Conservation (phyloP, 2,329 filamentous ascomycete species). For the Diaporthe vexans region DNA sequence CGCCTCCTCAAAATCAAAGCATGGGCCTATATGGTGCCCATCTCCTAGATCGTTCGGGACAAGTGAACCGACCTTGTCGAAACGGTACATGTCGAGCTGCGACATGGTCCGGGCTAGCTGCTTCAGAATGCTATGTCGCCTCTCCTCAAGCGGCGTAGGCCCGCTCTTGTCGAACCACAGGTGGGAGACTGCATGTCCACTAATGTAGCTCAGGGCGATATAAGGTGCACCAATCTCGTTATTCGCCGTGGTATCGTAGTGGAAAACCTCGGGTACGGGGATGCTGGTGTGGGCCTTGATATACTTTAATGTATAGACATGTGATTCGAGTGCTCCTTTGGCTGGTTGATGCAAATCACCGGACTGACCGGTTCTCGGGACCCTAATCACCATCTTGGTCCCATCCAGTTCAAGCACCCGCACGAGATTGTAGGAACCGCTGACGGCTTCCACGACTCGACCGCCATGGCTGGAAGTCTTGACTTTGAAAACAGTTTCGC, state of each 20-base stretch:
- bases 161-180: not conserved
- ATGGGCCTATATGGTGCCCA: not conserved
- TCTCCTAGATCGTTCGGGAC: not conserved
- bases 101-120: not conserved
- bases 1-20: not conserved
- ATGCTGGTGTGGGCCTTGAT: not conserved
- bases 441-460: not conserved
- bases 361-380: not conserved
- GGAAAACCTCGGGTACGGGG: not conserved
- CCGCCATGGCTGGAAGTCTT: not conserved
- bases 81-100: not conserved
- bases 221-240: conserved; percentile 9
- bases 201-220: not conserved
- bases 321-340: not conserved
- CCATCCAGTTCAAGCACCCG: not conserved
- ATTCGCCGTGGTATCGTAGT: not conserved
- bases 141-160: not conserved
- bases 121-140: not conserved
- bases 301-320: not conserved
- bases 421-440: not conserved
- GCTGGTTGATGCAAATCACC: not conserved
- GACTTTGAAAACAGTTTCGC: not conserved
- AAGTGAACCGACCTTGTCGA: not conserved
- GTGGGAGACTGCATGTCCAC: not conserved
- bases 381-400: not conserved